Evolutionary conservation across 1,284 basidiomycete genomes (phyloP).

Genomic region (Kalmanozyma brasiliensis): DNA sequence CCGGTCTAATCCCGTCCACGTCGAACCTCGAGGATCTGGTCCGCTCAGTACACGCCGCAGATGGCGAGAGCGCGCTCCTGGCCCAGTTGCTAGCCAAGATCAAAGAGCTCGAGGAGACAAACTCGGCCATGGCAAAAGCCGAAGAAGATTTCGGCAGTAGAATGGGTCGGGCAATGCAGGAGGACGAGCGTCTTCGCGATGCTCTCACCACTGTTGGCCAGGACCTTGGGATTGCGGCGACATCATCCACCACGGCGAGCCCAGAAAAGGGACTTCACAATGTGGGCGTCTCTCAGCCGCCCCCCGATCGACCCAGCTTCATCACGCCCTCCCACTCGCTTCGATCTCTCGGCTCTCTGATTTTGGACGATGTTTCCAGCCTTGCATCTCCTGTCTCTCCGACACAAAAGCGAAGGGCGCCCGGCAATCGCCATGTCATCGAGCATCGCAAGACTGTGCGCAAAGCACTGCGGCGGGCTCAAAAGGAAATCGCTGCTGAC

Average conservation of each 20-base stretch:
- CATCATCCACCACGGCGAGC: conserved; percentile 1
- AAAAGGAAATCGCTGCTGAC: conserved; percentile 28
- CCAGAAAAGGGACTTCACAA: background rate
- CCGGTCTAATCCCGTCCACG: conserved; percentile 21
- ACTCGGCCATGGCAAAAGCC: conserved; percentile 46
- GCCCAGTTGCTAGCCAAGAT: conserved; percentile 59
- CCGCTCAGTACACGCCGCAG: conserved; percentile 11
- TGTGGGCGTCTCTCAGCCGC: background rate
- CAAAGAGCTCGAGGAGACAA: conserved; percentile 60
- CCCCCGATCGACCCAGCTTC: conserved; percentile 2
- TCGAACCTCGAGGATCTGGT: conserved; percentile 42
- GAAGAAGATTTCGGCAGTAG: conserved; percentile 55
- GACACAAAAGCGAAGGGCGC: conserved; percentile 40
- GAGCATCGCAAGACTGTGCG: conserved; percentile 54
- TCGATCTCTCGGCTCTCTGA: conserved; percentile 20
- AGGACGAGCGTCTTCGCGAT: conserved; percentile 57
- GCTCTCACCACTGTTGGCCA: conserved; percentile 51
- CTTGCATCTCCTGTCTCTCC: conserved; percentile 11
- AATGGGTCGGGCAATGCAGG: conserved; percentile 55
- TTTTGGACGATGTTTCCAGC: conserved; percentile 9
- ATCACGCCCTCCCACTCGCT: conserved; percentile 37
- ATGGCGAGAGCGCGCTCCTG: conserved; percentile 49
- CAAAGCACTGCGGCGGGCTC: conserved; percentile 40
- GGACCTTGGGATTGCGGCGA: conserved; percentile 14
- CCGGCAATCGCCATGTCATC: conserved; percentile 57